These are phyloP conservation scores for Raphanus sativus DNA, from an alignment of 345 rosid genomes.

Conservation along the genomic window DNA sequence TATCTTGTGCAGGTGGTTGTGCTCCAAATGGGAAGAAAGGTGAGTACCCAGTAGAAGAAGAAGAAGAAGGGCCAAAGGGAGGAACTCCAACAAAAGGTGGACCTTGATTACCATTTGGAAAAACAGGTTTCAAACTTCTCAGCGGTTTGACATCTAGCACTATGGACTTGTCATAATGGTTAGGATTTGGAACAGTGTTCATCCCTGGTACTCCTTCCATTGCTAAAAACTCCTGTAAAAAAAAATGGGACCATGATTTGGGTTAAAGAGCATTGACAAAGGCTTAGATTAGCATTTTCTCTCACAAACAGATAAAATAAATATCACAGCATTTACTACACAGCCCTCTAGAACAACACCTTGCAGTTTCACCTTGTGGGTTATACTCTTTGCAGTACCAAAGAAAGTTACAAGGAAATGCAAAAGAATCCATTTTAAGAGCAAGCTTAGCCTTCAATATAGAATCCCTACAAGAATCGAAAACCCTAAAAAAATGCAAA, in stretches of 20 bases:
- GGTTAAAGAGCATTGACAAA: neutral
- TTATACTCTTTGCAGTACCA: neutral
- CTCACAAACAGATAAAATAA: neutral
- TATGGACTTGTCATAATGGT: conserved; percentile 49
- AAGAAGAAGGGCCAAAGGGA: conserved; percentile 49
- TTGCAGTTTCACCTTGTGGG: no score
- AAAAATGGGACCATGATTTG: neutral
- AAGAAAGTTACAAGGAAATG: neutral
- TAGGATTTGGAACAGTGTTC: conserved; percentile 43
- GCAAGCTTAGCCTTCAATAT: neutral
- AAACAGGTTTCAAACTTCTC: conserved; percentile 55
- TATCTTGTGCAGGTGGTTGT: conserved; percentile 27
- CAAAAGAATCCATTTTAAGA: neutral
- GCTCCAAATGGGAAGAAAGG: conserved; percentile 60
- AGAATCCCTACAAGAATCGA: neutral
- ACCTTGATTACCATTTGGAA: conserved; percentile 44
- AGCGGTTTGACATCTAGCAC: conserved; percentile 62
- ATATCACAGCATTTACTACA: neutral
- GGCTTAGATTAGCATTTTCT: neutral
- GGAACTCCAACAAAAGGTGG: conserved; percentile 52
- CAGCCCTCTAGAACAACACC: no score
- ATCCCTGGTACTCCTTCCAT: conserved; percentile 53
- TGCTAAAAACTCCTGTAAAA: conserved; percentile 10
- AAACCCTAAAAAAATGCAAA: neutral
- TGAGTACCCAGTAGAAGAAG: conserved; percentile 42